phyloP scores from a whole-genome alignment of 805 yeast genomes.

The Monosporozyma siamensis region DNA sequence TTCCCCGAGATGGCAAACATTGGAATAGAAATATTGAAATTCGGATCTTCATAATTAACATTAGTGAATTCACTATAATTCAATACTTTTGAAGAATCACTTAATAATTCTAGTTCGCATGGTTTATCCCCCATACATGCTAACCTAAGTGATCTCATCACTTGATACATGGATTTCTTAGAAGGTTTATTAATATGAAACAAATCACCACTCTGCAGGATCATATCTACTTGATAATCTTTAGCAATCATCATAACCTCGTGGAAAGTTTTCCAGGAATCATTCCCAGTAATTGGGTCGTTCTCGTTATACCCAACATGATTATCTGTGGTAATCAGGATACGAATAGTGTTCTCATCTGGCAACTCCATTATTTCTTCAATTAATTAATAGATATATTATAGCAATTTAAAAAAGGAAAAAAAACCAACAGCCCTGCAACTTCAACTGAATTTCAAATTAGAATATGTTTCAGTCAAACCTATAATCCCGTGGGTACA shows the following conservation, averaged over 20 bases:
- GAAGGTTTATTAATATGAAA: conserved; percentile 87
- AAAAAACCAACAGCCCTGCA: too few species aligned
- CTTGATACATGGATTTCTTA: conserved; percentile 78
- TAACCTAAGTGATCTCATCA: conserved; percentile 57
- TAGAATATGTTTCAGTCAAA: too few species aligned
- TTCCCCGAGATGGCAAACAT: conserved; percentile 90
- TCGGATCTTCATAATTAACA: conserved; percentile 85
- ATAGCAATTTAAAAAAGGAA: too few species aligned
- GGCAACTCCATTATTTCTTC: conserved; percentile 26
- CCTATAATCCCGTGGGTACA: too few species aligned
- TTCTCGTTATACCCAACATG: conserved; percentile 90
- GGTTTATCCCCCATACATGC: conserved; percentile 82
- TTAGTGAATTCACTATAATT: conserved; percentile 51
- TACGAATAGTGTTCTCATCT: conserved; percentile 51
- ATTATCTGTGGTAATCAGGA: conserved; percentile 86
- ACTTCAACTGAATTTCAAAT: too few species aligned
- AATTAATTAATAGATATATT: too few species aligned
- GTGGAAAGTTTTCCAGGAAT: conserved; percentile 77
- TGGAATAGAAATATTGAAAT: conserved; percentile 80
- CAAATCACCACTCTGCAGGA: conserved; percentile 85
- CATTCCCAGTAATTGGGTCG: conserved; percentile 86
- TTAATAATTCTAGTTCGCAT: conserved; percentile 69
- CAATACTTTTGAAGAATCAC: conserved; percentile 62
- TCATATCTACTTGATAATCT: conserved; percentile 71
- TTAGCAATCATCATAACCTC: conserved; percentile 71